phyloP scores from a whole-genome alignment of 1,284 basidiomycete species.

The Grifola frondosa region DNA sequence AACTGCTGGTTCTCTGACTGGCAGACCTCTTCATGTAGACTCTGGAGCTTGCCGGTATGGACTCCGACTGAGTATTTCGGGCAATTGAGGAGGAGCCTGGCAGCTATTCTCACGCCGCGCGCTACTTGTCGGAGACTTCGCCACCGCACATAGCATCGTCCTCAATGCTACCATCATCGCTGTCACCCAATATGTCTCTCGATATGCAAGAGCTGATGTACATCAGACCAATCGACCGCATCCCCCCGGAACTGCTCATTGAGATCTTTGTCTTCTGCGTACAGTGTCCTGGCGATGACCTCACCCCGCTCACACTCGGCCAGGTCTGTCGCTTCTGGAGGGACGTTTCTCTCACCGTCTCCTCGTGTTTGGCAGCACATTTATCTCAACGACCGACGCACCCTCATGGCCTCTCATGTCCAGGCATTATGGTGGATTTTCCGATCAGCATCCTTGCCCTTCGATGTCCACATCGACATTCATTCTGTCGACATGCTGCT shows the following conservation, averaged over 20 bases:
- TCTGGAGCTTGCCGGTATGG: too few species aligned
- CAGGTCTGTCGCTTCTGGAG: slow-evolving; percentile 47
- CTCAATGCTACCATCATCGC: too few species aligned
- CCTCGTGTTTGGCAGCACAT: slow-evolving; percentile 63
- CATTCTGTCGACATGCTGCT: slow-evolving; percentile 51
- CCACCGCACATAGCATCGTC: too few species aligned
- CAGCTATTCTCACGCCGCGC: slow-evolving; percentile 1
- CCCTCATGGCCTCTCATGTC: slow-evolving; percentile 38
- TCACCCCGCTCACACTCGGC: slow-evolving; percentile 47
- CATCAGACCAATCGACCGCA: slow-evolving; percentile 23
- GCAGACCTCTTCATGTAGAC: too few species aligned
- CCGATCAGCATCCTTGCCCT: slow-evolving; percentile 49
- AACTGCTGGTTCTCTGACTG: too few species aligned
- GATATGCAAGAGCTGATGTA: too few species aligned
- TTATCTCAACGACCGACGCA: slow-evolving; percentile 43
- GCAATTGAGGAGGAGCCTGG: slow-evolving; percentile 7
- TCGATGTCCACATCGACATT: slow-evolving; percentile 55
- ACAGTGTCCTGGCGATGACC: slow-evolving; percentile 33
- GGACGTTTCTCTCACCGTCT: slow-evolving; percentile 45
- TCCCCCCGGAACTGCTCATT: slow-evolving; percentile 65
- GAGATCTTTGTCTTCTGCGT: slow-evolving; percentile 55
- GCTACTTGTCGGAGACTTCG: too few species aligned
- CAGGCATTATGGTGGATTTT: slow-evolving; percentile 55
- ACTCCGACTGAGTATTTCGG: too few species aligned
- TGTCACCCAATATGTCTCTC: too few species aligned